phyloP scores from a whole-genome alignment of 306 rosid genomes.

The apple (Malus domestica) region DNA sequence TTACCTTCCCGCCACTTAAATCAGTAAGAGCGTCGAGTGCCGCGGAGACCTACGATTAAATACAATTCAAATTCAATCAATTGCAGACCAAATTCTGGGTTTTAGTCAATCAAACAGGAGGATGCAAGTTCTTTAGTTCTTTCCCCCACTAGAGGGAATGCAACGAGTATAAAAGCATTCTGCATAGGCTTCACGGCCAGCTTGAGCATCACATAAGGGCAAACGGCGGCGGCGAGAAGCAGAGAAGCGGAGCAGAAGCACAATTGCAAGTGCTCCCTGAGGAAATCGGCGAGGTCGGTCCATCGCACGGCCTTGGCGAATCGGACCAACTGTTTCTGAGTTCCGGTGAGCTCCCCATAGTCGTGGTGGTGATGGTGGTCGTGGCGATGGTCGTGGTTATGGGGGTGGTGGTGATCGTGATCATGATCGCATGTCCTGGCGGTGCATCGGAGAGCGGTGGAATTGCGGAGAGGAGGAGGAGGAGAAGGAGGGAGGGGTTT shows the following conservation, averaged over 20 bases:
- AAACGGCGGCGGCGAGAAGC: conserved; percentile 71
- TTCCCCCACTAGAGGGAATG: conserved; percentile 92
- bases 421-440: conserved; percentile 23
- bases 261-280: conserved; percentile 77
- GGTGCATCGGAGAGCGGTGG: conserved; percentile 31
- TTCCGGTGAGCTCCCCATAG: conserved; percentile 36
- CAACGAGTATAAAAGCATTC: conserved; percentile 54
- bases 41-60: conserved; percentile 61
- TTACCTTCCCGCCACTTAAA: conserved; percentile 78
- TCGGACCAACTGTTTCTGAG: conserved; percentile 54
- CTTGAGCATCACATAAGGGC: conserved; percentile 69
- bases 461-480: conserved; percentile 9
- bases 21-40: conserved; percentile 85
- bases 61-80: not conserved
- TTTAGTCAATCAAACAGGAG: not conserved
- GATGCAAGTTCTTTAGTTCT: not conserved
- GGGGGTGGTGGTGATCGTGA: conserved; percentile 30
- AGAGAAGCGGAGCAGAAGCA: conserved; percentile 72
- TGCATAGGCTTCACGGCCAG: conserved; percentile 59
- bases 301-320: conserved; percentile 75
- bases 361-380: conserved; percentile 38
- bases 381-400: conserved; percentile 21
- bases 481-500: not conserved
- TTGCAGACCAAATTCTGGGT: not conserved
- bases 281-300: conserved; percentile 64